Base-by-base conservation (phyloP, 805 yeast genomes). In the Lipomyces chichibuensis region DNA sequence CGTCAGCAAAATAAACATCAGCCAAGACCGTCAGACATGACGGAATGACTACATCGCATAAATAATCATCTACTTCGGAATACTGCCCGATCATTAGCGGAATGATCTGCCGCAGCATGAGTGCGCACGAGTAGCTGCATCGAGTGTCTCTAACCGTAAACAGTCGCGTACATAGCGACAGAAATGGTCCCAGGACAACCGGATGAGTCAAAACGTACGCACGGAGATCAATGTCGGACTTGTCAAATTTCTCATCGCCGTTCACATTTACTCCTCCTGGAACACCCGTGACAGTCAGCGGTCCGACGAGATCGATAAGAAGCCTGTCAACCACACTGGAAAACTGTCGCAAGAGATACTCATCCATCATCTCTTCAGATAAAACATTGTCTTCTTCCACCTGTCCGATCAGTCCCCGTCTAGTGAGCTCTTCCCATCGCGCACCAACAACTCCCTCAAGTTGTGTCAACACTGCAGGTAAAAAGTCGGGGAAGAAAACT, bases 351-450 rank as follows among this genome's bases (percentile, higher is more conserved):
- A 94, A 80, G 82, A 94, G 84, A 77, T 94, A 97, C 76, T 95
- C 99, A 72, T 94, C 98, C 90, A 95, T 89, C 96, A 95, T 95
- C 75, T 95, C 99, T 72, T 93, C 97, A n/a, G 95, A 88, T 74
- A 94, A 82, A 29, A 92, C 91, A 5, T 76, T 79, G 17, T 83
- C 77, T 35, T 65, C 70, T 14, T 66, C 70, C 29, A 13, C 64
- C 49, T 56, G 60, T 13, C 58, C 63, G 80, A 77, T 75, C 84
- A 86, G 23, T 87, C 90, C 70, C 81, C 82, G 35, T 83, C 57
- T 57, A 29, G 39, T 46, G 32, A 51, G 60, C 25, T 51, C 29
- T n/a, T 37, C 85, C 99, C 99, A 95, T 75, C 85, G 88, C 33
- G 80, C 80, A n/a, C 86, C 84, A 49, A 95, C 80, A n/a, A 92